A percentile compares a stretch with the other conserved stretches of the same genome.
These are phyloP conservation scores for Meyerozyma athensensis DNA, from an alignment of 1,139 yeast species.

Conservation along the genomic window DNA sequence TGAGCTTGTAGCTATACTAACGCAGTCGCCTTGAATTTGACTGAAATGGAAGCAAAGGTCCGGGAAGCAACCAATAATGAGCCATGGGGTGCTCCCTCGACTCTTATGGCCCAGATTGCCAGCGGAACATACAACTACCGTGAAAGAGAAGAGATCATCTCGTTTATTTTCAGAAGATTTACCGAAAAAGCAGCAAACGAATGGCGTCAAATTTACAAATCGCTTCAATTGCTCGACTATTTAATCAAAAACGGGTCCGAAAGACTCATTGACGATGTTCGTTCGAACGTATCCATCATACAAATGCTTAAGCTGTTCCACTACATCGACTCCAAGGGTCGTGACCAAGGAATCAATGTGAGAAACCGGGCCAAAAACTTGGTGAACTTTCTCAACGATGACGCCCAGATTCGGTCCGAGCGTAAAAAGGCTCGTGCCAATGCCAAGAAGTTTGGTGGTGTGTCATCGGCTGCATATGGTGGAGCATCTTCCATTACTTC, in stretches of 20 bases:
- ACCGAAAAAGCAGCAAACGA: conserved; percentile 94
- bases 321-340: conserved; percentile 87
- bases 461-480: conserved; percentile 49
- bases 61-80: conserved; percentile 98
- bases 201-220: conserved; percentile 97
- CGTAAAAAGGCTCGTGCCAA: conserved; percentile 86
- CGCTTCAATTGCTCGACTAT: conserved; percentile 86
- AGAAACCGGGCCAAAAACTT: conserved; percentile 85
- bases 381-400: conserved; percentile 69
- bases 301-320: conserved; percentile 92
- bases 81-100: conserved; percentile 98
- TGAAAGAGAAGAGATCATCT: conserved; percentile 71
- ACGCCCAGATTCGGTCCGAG: conserved; percentile 70
- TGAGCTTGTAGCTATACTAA: conserved; percentile 2
- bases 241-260: conserved; percentile 90
- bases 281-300: conserved; percentile 76
- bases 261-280: conserved; percentile 89
- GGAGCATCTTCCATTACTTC: conserved; percentile 42
- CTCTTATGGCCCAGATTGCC: conserved; percentile 91
- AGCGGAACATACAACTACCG: conserved; percentile 88
- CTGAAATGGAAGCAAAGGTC: conserved; percentile 94
- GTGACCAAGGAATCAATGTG: conserved; percentile 95
- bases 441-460: conserved; percentile 74
- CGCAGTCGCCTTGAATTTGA: conserved; percentile 76
- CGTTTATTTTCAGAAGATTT: conserved; percentile 73